Base-by-base conservation (phyloP, 768 basidiomycete species). In the Leccinum barrowsii region DNA sequence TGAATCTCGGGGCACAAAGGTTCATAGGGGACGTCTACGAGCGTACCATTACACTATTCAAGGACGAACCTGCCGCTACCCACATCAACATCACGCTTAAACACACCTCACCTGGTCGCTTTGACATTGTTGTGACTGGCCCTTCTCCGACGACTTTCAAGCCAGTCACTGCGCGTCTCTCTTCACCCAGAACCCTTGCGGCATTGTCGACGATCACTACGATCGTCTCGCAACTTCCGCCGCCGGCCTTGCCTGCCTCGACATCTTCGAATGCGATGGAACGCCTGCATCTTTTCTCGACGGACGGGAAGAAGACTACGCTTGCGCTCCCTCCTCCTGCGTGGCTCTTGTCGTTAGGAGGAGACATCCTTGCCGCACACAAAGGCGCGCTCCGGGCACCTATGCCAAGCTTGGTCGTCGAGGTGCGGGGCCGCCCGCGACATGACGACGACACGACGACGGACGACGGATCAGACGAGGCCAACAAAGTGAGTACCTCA, bases 331-430 rank as follows among this genome's bases (percentile, higher is more conserved):
- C 87, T 3, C 77, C 86, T 22, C 89, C 91, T 0, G 78, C 78
- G 19, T 93, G 90, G 89, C 73, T 88, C 35, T 70, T 84, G 37
- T 83, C 85, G 3, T 75, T 90, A 8, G 85, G 83, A n/a, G 82
- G 80, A 3, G 86, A 87, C 56, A 73, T 82, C 10, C 67, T 83
- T 17, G 76, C 73, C 28, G 78, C 82, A 7, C 77, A 78, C 22
- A 85, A 84, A 66, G 86, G 89, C 5, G 83, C 84, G 15, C 70
- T 93, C 63, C 82, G 84, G 59, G 90, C 91, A 4, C 94, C 94
- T 13, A 94, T 94, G 90, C 94, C 94, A n/a, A 92, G 92, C 70
- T 80, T 94, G 52, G 87, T 97, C 2, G 94, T 97, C 4, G 92
- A 96, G 55, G 88, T 97, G 52, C 81, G 81, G 17, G 94, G 24